Conservation (phyloP, 2,329 filamentous ascomycete species). For the Neopestalotiopsis sp. region DNA sequence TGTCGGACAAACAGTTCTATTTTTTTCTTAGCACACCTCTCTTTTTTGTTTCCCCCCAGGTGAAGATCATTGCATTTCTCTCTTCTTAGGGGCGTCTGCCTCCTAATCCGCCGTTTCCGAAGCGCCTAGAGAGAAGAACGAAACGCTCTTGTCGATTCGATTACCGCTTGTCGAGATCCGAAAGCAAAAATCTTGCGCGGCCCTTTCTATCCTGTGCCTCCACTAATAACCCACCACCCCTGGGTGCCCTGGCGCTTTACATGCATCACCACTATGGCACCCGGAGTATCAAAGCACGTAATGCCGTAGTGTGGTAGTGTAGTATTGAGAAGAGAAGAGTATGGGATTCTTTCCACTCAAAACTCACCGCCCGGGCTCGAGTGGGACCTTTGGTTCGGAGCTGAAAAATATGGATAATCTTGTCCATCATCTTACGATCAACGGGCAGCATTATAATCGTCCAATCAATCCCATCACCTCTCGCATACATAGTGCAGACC, state of each 20-base stretch:
- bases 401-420: neutral
- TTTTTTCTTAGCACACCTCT: slow-evolving; percentile 15
- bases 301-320: neutral
- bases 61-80: slow-evolving; percentile 10
- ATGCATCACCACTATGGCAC: neutral
- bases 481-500: slow-evolving; percentile 28
- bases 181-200: neutral
- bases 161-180: neutral
- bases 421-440: neutral
- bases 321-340: neutral
- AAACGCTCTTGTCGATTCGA: too few species aligned
- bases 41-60: neutral
- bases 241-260: neutral
- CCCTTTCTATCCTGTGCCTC: neutral
- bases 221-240: neutral
- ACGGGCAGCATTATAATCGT: slow-evolving; percentile 15
- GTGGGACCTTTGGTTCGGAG: neutral
- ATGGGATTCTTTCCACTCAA: neutral
- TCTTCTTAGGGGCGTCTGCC: neutral
- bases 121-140: neutral
- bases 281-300: neutral
- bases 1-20: neutral
- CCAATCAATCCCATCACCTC: neutral
- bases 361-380: neutral
- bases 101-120: neutral